Evolutionary conservation across 2,329 filamentous ascomycete species (phyloP), one percentile per base, ranked within the genome.

Genomic region (Xylaria sp.): DNA sequence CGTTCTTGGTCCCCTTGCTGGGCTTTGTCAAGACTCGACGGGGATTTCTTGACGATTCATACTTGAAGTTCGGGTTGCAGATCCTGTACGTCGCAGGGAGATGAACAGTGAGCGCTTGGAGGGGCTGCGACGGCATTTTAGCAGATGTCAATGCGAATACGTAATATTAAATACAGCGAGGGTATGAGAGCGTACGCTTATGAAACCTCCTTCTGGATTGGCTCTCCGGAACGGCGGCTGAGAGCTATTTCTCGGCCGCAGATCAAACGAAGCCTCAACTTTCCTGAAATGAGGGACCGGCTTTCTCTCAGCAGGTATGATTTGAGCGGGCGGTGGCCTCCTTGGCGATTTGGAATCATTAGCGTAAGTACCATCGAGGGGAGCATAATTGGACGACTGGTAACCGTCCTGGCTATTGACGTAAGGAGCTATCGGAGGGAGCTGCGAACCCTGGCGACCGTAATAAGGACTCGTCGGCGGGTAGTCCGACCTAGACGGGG

Each of bases 1-100:
- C 94, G 71, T 99, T 99, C 82, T 99, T 99, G 63, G 90, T 85
- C 11, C 94, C 94, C 77, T 99, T 99, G 83, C 94, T 97, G 6
- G 94, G 94, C 76, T 99, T 99, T 13, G 94, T 99, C 66, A 99
- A 82, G 54, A 99, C 94, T 74, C 94, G 85, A 63, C 94, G 89
- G 46, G 94, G 94, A 72, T 99, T 99, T 66, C 94, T 86, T 57
- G 94, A 97, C 13, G 94, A 97, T 74, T 99, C 94, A 77, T 99
- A 99, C 78, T 99, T 97, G 82, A 99, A 99, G 69, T 84, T 87
- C 2, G 92, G 92, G 73, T 99, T 99, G 80, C 94, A 99, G 74
- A 99, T 97, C 69, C 94, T 89, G 78, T 99, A 99, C 1, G 94
- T 97, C 4, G 92, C 89, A 13, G 94, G 93, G 18, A 99, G 81